Evolutionary conservation across 1,139 yeast species (phyloP), one percentile per base, ranked within the genome.

Genomic region (Zygosaccharomyces sapae): DNA sequence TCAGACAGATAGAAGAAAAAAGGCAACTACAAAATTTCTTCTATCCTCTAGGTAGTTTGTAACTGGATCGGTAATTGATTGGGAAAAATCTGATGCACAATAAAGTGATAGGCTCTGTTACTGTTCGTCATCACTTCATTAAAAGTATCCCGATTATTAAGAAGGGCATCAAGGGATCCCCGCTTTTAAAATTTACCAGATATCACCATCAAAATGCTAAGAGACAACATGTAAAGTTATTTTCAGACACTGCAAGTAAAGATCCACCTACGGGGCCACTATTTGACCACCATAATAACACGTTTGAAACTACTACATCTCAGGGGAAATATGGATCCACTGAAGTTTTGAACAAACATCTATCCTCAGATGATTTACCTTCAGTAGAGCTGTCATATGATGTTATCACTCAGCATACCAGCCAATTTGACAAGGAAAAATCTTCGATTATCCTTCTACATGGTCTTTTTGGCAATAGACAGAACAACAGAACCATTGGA

Each of bases 381-480:
- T 68, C 75, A 1, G 82, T 73, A 2, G 71, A 68, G n/a, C 66
- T 74, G 31, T 72, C 72, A 0, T 77, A 57, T 53, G 81, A 77
- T 46, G 65, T 64, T 33, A 63, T 67, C 57, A 63, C 67, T 24
- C 63, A 63, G 49, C 46, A 55, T 34, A 45, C 57, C 33, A 62
- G 52, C 30, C 49, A 49, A 38, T 49, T 49, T 18, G 42, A 45
- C 30, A 44, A 43, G 27, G 52, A 49, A 34, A 49, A 49, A 34
- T 31, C 71, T 3, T 95, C 97, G 1, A 69, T 92, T 12, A 66
- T 92, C 33, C 79, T 92, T 31, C 67, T 90, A 35, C 98, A 92
- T 67, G 98, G 98, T 0, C 69, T 92, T 8, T 88, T 92, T 65
- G 98, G 98, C 1, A 81, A 86, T 47, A 85, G 81, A 58, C 61